phyloP scores from a whole-genome alignment of 257 asterid genomes.

The Solanum rostratum region DNA sequence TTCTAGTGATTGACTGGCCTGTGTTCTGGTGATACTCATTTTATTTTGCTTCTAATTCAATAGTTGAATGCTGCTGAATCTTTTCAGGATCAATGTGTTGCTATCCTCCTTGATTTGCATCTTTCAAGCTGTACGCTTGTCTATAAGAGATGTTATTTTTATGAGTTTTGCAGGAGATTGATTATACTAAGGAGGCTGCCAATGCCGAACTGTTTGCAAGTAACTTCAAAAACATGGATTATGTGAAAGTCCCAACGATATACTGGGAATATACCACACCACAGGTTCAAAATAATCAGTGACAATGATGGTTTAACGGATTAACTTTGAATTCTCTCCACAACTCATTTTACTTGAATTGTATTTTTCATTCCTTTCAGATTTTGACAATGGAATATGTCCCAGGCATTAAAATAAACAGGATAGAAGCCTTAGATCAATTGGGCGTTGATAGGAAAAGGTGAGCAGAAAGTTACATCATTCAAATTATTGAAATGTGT shows the following conservation, averaged over 20 bases:
- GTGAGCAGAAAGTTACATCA: slow-evolving; percentile 10
- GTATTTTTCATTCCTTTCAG: slow-evolving; percentile 21
- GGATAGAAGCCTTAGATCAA: slow-evolving; percentile 81
- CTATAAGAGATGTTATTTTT: not conserved
- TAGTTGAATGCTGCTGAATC: not conserved
- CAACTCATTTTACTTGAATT: slow-evolving; percentile 1
- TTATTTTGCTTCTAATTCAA: not conserved
- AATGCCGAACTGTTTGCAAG: slow-evolving; percentile 69
- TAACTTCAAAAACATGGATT: slow-evolving; percentile 70
- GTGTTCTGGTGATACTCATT: not conserved
- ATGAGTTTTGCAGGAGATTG: slow-evolving; percentile 54
- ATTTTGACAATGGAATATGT: slow-evolving; percentile 86
- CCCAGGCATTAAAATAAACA: slow-evolving; percentile 86
- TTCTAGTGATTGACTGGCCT: not conserved
- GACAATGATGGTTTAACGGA: slow-evolving; percentile 1
- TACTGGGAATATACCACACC: slow-evolving; percentile 88
- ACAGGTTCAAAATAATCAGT: slow-evolving; percentile 40
- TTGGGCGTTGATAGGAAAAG: slow-evolving; percentile 85
- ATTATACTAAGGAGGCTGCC: slow-evolving; percentile 81
- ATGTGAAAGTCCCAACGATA: slow-evolving; percentile 76
- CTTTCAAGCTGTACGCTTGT: not conserved
- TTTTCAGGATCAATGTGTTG: not conserved
- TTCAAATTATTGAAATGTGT: not conserved
- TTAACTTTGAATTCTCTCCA: not conserved
- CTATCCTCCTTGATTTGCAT: not conserved